Conservation (phyloP, 768 basidiomycete genomes). For the Lepiota brunneoincarnata region DNA sequence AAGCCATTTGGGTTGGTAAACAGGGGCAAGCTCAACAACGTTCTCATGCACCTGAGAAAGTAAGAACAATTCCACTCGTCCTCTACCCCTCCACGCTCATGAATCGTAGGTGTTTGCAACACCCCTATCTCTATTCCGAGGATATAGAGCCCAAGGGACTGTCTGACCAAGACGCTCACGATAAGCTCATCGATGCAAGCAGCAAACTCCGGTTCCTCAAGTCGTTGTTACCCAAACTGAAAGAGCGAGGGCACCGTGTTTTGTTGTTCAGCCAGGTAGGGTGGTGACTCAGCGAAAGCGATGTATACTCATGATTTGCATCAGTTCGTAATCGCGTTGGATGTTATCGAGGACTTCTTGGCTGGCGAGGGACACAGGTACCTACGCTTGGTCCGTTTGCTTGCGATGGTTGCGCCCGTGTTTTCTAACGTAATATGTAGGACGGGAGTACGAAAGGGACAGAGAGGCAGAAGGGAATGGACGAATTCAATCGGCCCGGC, state of each 20-base stretch:
- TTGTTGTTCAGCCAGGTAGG: slow-evolving; percentile 88
- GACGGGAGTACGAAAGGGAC: slow-evolving; percentile 87
- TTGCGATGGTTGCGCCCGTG: slow-evolving; percentile 1
- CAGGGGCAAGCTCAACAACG: slow-evolving; percentile 70
- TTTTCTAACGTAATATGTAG: slow-evolving; percentile 33
- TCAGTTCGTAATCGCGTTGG: slow-evolving; percentile 84
- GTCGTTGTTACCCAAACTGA: slow-evolving; percentile 76
- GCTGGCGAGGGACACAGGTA: slow-evolving; percentile 77
- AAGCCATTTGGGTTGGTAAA: slow-evolving; percentile 27
- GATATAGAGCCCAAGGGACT: slow-evolving; percentile 76
- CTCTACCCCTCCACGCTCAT: background rate
- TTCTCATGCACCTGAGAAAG: slow-evolving; percentile 89
- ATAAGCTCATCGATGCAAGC: slow-evolving; percentile 78
- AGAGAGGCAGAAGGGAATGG: slow-evolving; percentile 92
- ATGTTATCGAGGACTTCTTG: slow-evolving; percentile 89
- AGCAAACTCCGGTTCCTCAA: slow-evolving; percentile 83
- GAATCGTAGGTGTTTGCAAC: slow-evolving; percentile 72
- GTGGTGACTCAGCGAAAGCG: background rate
- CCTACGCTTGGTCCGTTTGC: slow-evolving; percentile 62
- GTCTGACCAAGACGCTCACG: slow-evolving; percentile 58
- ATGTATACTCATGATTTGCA: slow-evolving; percentile 2
- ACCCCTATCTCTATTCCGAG: slow-evolving; percentile 82
- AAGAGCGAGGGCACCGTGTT: slow-evolving; percentile 82
- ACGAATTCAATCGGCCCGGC: slow-evolving; percentile 84
- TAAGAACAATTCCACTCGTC: slow-evolving; percentile 29